Evolutionary conservation across 805 yeast species (phyloP), one percentile per base, ranked within the genome.

Genomic region (Wickerhamomyces mucosus): DNA sequence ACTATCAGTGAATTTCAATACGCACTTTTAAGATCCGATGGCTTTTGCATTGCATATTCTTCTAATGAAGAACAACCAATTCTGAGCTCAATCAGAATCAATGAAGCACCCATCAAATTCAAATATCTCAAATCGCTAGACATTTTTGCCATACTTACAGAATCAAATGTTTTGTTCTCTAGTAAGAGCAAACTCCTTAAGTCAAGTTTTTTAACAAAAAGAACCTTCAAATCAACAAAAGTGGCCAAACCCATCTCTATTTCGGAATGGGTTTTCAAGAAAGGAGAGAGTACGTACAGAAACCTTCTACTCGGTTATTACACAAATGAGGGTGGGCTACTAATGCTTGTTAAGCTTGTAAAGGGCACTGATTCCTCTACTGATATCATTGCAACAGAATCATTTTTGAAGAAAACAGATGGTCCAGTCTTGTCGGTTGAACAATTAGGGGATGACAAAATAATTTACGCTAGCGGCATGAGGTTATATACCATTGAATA

Each of bases 291-390:
- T 35, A 33, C 44, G 12, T 45, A 39, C 18, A 44, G 50, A 31
- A 42, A 53, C 26, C 20, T 61, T 7, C 36, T 61, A 8, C 33
- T 63, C 15, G 66, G 67, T 1, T 60, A 64, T 34, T 29, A 31
- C 9, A 32, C 41, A 2, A 34, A 33, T 3, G 13, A 14, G 32
- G 49, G 48, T 8, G 54, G 53, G 1, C 37, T 41, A 0, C 21
- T 50, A 15, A 50, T 43, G 23, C 41, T 49, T 4, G 5, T 48
- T 3, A 38, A 43, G n/a, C 36, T 39, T 3, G 40, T 41, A n/a
- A 16, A 34, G 8, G 17, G 33, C 7, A 16, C 23, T 2, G 34
- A 37, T 8, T 25, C 21, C 15, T 32, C 29, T 10, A 13, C 24
- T 3, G 29, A 33, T 6, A 21, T 32, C 5, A 33, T 48, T 15